Evolutionary conservation across 2,329 filamentous ascomycete genomes (phyloP).

Genomic region (Fusarium subtropicale): DNA sequence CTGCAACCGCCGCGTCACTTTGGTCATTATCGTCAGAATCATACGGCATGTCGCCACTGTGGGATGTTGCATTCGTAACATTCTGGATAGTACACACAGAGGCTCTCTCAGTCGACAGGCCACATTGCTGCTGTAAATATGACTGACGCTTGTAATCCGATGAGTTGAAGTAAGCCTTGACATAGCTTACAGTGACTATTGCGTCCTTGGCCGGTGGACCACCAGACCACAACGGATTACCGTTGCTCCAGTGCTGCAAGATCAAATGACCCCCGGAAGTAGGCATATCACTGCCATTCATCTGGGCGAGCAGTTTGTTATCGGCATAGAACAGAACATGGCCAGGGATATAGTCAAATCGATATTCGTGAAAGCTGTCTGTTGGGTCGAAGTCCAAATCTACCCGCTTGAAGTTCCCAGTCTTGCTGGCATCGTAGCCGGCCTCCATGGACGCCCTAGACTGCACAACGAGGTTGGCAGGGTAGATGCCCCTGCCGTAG

Average conservation of each 20-base stretch:
- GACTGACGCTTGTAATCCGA: conserved; percentile 53
- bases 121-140: conserved; percentile 26
- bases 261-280: conserved; percentile 72
- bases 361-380: conserved; percentile 77
- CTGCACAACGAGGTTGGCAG: conserved; percentile 81
- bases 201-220: conserved; percentile 75
- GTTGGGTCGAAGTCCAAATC: conserved; percentile 75
- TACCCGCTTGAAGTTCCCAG: conserved; percentile 67
- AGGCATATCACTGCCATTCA: conserved; percentile 69
- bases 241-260: conserved; percentile 83
- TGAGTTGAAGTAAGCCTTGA: conserved; percentile 85
- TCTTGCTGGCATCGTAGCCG: conserved; percentile 72
- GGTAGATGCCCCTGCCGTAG: conserved; percentile 60
- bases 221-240: conserved; percentile 75
- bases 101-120: conserved; percentile 6
- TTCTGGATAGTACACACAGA: conserved; percentile 45
- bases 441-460: conserved; percentile 67
- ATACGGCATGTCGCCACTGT: conserved; percentile 24
- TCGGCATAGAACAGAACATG: conserved; percentile 78
- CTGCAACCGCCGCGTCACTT: background rate
- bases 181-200: conserved; percentile 72
- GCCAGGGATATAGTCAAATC: conserved; percentile 76
- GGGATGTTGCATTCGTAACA: conserved; percentile 41
- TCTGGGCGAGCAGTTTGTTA: conserved; percentile 65
- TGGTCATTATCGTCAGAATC: conserved; percentile 1